phyloP scores from a whole-genome alignment of 106 monocot species.

The Platanthera zijinensis region DNA sequence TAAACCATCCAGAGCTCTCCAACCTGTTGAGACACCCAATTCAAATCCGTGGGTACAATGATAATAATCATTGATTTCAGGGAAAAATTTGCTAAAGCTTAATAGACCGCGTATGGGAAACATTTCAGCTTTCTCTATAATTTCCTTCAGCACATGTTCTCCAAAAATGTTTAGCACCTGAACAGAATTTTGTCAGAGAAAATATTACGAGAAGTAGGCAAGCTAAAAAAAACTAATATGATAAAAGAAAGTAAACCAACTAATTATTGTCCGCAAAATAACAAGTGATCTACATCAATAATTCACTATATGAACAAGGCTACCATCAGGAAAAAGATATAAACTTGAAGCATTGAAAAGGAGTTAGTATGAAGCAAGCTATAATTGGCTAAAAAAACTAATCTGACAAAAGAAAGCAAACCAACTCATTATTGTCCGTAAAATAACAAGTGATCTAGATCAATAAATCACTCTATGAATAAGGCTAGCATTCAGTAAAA shows the following conservation, averaged over 20 bases:
- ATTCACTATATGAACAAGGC: too few species aligned
- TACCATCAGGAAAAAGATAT: too few species aligned
- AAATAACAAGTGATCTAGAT: too few species aligned
- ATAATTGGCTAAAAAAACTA: background rate
- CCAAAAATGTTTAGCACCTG: slow-evolving; percentile 60
- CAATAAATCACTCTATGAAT: too few species aligned
- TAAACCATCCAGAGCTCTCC: slow-evolving; percentile 55
- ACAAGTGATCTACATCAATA: too few species aligned
- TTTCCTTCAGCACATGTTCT: slow-evolving; percentile 37
- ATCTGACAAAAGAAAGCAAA: background rate
- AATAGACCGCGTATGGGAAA: slow-evolving; percentile 84
- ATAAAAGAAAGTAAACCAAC: background rate
- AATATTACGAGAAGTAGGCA: too few species aligned
- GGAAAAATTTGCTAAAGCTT: slow-evolving; percentile 63
- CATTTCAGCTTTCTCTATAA: slow-evolving; percentile 67
- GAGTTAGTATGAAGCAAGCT: too few species aligned
- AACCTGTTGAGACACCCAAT: slow-evolving; percentile 78
- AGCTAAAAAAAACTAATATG: background rate
- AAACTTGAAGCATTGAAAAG: too few species aligned
- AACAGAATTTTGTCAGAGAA: background rate
- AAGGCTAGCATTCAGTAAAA: too few species aligned
- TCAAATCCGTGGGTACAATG: slow-evolving; percentile 38
- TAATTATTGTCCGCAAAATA: too few species aligned
- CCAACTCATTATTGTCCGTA: too few species aligned
- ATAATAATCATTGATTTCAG: slow-evolving; percentile 81